Evolutionary conservation across 2,329 filamentous ascomycete species (phyloP), one percentile per base, ranked within the genome.

Genomic region (Gremmenia infestans): DNA sequence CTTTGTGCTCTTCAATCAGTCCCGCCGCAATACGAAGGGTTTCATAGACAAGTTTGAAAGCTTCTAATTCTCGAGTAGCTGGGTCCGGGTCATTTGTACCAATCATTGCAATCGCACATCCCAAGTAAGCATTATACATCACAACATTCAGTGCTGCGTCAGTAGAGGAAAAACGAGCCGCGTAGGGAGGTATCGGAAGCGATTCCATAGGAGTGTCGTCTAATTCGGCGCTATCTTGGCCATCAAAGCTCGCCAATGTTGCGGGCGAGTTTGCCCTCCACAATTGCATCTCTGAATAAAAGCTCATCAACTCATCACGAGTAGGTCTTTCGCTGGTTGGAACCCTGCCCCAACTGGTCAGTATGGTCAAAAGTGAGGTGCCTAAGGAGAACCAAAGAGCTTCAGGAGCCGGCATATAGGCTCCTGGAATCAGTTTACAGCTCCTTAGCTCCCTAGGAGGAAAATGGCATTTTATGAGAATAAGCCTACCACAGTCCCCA

Each of bases 241-340:
- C 53, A 1, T 48, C 32, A 42, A 39, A 59, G 15, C 23, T 42
- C 2, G 40, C 36, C 37, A 61, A 61, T 15, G 59, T 63, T 1
- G 57, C 61, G 15, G 57, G 61, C 3, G 61, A 63, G 7, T 45
- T 63, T 14, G 45, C 36, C 50, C 54, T 61, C 61, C 61, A 63
- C 12, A 63, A 23, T 4, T 50, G 22, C 55, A 61, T 58, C 46
- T 61, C 61, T 5, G 39, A 42, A 23, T 57, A 55, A 36, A 61
- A 63, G 1, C 61, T 59, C 39, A 60, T 25, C 9, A 63, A 8
- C 23, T 60, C 59, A 1, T 58, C 53, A 14, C 57, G 57, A 51
- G 17, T 58, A 1, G 61, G 61, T 28, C 61, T 39, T 39, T 63
- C 57, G 11, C 37, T 55, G n/a, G 28, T 37, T 9, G 59, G 28